These are phyloP conservation scores for Botrytis paeoniae DNA, from an alignment of 2,329 filamentous ascomycete genomes.

Conservation along the genomic window DNA sequence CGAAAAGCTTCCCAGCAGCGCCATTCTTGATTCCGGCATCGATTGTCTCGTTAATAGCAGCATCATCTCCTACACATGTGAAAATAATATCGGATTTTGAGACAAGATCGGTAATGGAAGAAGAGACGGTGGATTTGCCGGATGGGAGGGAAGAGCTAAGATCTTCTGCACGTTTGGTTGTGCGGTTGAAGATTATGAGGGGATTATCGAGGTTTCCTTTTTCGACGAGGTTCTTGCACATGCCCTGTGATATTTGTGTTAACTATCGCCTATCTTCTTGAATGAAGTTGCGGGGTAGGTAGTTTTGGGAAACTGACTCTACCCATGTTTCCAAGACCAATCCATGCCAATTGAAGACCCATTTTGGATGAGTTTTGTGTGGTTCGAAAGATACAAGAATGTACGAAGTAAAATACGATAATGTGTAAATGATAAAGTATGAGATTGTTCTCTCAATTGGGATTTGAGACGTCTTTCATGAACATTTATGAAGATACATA, in stretches of 20 bases:
- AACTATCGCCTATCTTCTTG: slow-evolving; percentile 6
- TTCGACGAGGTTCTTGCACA: slow-evolving; percentile 77
- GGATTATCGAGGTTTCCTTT: slow-evolving; percentile 72
- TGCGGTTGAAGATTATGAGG: slow-evolving; percentile 79
- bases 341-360: slow-evolving; percentile 66
- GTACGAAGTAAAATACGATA: background rate
- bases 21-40: slow-evolving; percentile 53
- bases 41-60: slow-evolving; percentile 64
- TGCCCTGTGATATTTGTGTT: slow-evolving; percentile 47
- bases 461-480: background rate
- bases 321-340: slow-evolving; percentile 87
- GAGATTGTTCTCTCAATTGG: too few relatives aligned
- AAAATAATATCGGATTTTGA: slow-evolving; percentile 74
- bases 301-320: slow-evolving; percentile 51
- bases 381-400: background rate
- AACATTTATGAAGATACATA: background rate
- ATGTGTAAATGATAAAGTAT: background rate
- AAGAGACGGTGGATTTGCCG: slow-evolving; percentile 61
- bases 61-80: slow-evolving; percentile 75
- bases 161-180: slow-evolving; percentile 60
- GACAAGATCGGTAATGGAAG: slow-evolving; percentile 64
- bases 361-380: slow-evolving; percentile 40
- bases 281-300: background rate
- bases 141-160: slow-evolving; percentile 58
- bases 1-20: slow-evolving; percentile 70